Evolutionary conservation across 2,329 filamentous ascomycete species (phyloP), one percentile per base, ranked within the genome.

Genomic region (Alternaria brassicae): DNA sequence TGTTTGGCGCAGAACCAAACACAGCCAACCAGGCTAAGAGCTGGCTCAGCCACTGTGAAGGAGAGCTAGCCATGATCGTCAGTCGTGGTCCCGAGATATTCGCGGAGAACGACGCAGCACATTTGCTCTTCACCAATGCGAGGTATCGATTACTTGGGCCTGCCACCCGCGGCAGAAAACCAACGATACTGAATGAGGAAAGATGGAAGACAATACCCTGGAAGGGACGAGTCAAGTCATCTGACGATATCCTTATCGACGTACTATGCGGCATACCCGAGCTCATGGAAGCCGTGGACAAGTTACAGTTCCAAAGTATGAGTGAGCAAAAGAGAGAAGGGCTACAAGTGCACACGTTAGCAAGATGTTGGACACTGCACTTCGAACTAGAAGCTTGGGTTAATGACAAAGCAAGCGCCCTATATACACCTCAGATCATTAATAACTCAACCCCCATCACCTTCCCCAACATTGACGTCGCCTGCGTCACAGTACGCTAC

Each of bases 151-250:
- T 69, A 49, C 64, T 72, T 15, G 68, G 73, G 4, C 58, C 62
- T 9, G 63, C 63, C 2, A 52, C 70, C 71, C 83, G 86, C 37
- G 47, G 61, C 13, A 61, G 77, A 28, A 75, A 69, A 48, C 59
- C 66, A 3, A 73, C 71, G 5, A 62, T 74, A 17, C 48, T 79
- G 17, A 72, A 75, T 15, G 65, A 67, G 3, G 56, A 65, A 13
- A 66, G 67, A 19, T 80, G 77, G 77, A 76, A 75, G 40, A 77
- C 67, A 1, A 47, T 76, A 4, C 78, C 77, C 2, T 79, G 77
- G 78, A 64, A 45, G 25, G 67, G 62, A 15, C 62, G 67, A 36
- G 62, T 62, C 19, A 76, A 78, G 55, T 73, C 71, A 2, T 67
- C 74, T 23, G 72, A 74, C 30, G 77, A 79, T 53, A 57, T 56